phyloP scores from a whole-genome alignment of 2,329 filamentous ascomycete species.

The Trichoderma sp. region DNA sequence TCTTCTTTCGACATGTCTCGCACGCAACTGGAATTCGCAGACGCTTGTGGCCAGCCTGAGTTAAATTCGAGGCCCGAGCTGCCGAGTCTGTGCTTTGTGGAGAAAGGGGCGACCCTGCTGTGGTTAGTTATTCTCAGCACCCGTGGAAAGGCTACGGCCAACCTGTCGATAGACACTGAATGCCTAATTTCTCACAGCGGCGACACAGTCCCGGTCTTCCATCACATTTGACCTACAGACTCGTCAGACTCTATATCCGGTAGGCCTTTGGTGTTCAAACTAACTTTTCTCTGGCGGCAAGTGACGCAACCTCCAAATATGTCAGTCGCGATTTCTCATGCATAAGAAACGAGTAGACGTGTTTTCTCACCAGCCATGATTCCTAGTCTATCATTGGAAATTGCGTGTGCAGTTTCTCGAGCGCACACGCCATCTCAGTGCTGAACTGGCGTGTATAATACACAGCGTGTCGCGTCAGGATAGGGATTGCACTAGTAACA shows the following conservation, averaged over 20 bases:
- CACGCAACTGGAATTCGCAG: constrained; percentile 2
- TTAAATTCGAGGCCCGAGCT: not conserved
- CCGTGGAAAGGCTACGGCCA: too few species aligned
- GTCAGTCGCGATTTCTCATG: not conserved
- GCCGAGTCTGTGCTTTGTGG: constrained; percentile 4
- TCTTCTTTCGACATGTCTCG: constrained; percentile 10
- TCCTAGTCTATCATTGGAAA: constrained; percentile 5
- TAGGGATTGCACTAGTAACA: too few species aligned
- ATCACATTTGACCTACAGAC: constrained; percentile 7
- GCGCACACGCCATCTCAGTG: not conserved
- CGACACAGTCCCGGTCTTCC: not conserved
- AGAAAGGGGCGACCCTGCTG: not conserved
- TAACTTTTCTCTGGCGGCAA: constrained; percentile 5
- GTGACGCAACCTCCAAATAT: not conserved
- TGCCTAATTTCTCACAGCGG: constrained; percentile 3
- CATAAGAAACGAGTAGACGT: constrained; percentile 6
- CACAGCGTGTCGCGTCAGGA: too few species aligned
- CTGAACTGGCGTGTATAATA: not conserved
- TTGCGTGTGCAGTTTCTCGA: constrained; percentile 1
- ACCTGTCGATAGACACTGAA: not conserved
- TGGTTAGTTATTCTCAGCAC: too few species aligned
- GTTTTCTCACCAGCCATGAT: constrained; percentile 4
- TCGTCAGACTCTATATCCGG: constrained; percentile 1
- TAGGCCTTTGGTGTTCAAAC: constrained; percentile 3
- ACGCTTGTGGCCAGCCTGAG: constrained; percentile 8